Percentiles rank a stretch among this genome's conserved stretches.
These are phyloP conservation scores for Daldinia sp. DNA, from an alignment of 2,329 filamentous ascomycete genomes.

Conservation along the genomic window DNA sequence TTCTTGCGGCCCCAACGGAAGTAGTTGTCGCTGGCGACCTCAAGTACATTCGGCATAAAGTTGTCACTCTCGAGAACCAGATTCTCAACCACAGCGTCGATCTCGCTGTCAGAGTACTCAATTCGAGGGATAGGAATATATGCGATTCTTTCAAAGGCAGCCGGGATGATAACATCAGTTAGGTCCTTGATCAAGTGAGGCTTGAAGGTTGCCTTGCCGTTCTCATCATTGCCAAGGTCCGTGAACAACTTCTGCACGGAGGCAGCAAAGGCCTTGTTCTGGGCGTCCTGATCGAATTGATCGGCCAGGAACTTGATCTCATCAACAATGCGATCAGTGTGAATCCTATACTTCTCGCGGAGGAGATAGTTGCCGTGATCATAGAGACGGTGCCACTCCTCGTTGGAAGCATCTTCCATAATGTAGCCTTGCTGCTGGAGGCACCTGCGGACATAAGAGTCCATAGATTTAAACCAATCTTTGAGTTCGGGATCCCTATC, in stretches of 20 bases:
- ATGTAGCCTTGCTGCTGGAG: slow-evolving; percentile 92
- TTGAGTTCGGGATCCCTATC: slow-evolving; percentile 87
- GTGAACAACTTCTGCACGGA: slow-evolving; percentile 85
- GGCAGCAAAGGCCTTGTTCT: slow-evolving; percentile 82
- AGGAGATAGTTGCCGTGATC: slow-evolving; percentile 87
- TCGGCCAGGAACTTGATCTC: slow-evolving; percentile 89
- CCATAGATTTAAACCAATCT: slow-evolving; percentile 83
- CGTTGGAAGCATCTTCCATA: slow-evolving; percentile 79
- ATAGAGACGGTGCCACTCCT: slow-evolving; percentile 85
- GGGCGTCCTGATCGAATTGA: slow-evolving; percentile 87
- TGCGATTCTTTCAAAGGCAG: slow-evolving; percentile 80
- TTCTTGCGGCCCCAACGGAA: slow-evolving; percentile 94
- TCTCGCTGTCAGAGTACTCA: slow-evolving; percentile 83
- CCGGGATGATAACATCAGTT: slow-evolving; percentile 84
- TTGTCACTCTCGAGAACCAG: slow-evolving; percentile 96
- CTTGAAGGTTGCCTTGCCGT: slow-evolving; percentile 90
- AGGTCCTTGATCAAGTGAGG: slow-evolving; percentile 90
- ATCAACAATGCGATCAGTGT: slow-evolving; percentile 86
- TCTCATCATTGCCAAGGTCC: slow-evolving; percentile 84
- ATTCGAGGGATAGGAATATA: slow-evolving; percentile 95
- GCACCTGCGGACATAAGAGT: slow-evolving; percentile 81
- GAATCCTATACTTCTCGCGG: slow-evolving; percentile 83
- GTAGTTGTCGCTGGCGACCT: slow-evolving; percentile 91
- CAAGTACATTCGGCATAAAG: slow-evolving; percentile 89
- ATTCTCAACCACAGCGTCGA: slow-evolving; percentile 93